phyloP scores from a whole-genome alignment of 164 flowering plant species.

The Umbellularia californica region DNA sequence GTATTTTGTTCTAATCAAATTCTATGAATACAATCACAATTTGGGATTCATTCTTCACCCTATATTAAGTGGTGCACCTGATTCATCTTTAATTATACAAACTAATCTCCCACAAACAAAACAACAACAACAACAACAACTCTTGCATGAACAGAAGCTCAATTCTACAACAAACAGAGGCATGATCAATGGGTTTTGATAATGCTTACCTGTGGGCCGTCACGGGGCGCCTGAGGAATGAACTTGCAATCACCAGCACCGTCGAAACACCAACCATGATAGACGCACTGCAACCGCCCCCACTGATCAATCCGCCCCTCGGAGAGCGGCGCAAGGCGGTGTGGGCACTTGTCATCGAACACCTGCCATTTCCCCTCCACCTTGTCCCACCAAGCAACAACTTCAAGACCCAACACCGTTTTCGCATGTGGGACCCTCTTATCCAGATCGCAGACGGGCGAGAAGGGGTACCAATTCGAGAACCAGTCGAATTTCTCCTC shows the following conservation, averaged over 20 bases:
- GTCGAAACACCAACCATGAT: slow-evolving; percentile 95
- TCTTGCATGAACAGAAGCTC: too few relatives aligned
- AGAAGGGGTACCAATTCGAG: slow-evolving; percentile 72
- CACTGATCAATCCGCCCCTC: too few relatives aligned
- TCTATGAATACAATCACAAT: too few relatives aligned
- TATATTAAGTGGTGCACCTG: too few relatives aligned
- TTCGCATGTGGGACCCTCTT: slow-evolving; percentile 79
- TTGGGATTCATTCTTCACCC: too few relatives aligned
- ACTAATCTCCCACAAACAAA: too few relatives aligned
- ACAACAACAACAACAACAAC: too few relatives aligned
- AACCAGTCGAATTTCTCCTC: slow-evolving; percentile 73
- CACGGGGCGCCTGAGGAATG: slow-evolving; percentile 86
- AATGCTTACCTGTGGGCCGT: slow-evolving; percentile 68
- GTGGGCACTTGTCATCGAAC: slow-evolving; percentile 85
- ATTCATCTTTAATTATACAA: too few relatives aligned
- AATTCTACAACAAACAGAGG: not conserved
- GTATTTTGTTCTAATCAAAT: too few relatives aligned
- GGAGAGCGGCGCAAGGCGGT: slow-evolving; percentile 88
- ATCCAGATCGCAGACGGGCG: slow-evolving; percentile 79
- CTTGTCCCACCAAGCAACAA: slow-evolving; percentile 95
- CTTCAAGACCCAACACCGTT: slow-evolving; percentile 74
- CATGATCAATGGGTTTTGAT: not conserved
- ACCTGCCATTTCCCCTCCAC: slow-evolving; percentile 75
- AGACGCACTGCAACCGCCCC: too few relatives aligned
- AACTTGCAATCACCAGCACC: slow-evolving; percentile 83